phyloP scores from a whole-genome alignment of 345 rosid species.

The Citropsis articulata region DNA sequence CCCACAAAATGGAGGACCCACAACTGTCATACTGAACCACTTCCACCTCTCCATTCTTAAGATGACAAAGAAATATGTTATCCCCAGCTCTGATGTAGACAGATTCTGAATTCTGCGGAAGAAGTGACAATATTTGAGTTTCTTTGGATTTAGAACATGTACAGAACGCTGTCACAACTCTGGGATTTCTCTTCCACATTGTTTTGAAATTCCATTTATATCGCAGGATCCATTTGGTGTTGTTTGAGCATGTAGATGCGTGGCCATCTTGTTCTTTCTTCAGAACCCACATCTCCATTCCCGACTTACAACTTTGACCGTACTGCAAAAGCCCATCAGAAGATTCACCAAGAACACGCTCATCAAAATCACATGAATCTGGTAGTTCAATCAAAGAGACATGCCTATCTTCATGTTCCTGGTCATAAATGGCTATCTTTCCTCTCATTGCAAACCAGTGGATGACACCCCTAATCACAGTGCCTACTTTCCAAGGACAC shows the following conservation, averaged over 20 bases:
- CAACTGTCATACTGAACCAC: conserved; percentile 49
- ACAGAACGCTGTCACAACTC: conserved; percentile 19
- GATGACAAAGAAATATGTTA: conserved; percentile 32
- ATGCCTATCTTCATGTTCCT: conserved; percentile 34
- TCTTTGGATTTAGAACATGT: conserved; percentile 37
- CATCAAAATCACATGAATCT: conserved; percentile 43
- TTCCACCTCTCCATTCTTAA: conserved; percentile 24
- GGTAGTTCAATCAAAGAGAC: conserved; percentile 47
- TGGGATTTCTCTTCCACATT: conserved; percentile 51
- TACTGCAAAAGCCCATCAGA: conserved; percentile 52
- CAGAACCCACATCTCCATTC: conserved; percentile 59
- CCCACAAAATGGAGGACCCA: conserved; percentile 43
- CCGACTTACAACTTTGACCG: conserved; percentile 48
- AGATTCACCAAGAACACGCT: conserved; percentile 53
- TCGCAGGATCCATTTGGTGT: conserved; percentile 36
- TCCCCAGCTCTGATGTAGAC: conserved; percentile 50
- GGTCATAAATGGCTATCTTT: conserved; percentile 47
- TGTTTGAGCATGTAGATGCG: conserved; percentile 11
- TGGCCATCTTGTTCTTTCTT: conserved; percentile 20
- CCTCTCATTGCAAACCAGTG: conserved; percentile 54
- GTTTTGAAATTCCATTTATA: conserved; percentile 42
- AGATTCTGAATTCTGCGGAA: conserved; percentile 33
- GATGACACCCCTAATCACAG: conserved; percentile 44
- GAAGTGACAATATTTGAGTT: conserved; percentile 46
- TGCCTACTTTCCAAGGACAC: conserved; percentile 49